Percentiles rank a stretch among this genome's conserved stretches.
Conservation (phyloP, 2,329 filamentous ascomycete genomes). For the Colletotrichum liriopes region DNA sequence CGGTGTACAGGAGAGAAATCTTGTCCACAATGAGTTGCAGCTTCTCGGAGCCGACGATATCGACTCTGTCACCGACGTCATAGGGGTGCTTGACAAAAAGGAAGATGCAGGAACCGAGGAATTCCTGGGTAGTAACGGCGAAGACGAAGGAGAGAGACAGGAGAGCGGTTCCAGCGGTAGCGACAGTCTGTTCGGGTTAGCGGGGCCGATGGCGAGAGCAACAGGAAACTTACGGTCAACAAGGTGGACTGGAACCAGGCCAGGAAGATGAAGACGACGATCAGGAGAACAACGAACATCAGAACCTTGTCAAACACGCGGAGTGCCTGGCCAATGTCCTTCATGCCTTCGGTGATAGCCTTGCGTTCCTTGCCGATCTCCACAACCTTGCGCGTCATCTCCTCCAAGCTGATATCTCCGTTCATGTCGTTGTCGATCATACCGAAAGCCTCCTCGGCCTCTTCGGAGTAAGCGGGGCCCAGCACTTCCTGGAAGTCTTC, state of each 20-base stretch:
- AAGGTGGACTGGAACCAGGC: slow-evolving; percentile 45
- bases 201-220: neutral
- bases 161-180: slow-evolving; percentile 91
- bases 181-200: slow-evolving; percentile 72
- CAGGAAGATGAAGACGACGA: slow-evolving; percentile 85
- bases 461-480: slow-evolving; percentile 78
- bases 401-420: slow-evolving; percentile 93
- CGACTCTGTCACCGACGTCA: slow-evolving; percentile 94
- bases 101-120: slow-evolving; percentile 98
- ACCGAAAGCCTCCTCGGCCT: slow-evolving; percentile 89
- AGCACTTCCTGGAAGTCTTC: slow-evolving; percentile 93
- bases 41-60: slow-evolving; percentile 73
- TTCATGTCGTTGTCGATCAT: slow-evolving; percentile 90
- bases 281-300: slow-evolving; percentile 83
- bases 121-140: slow-evolving; percentile 90
- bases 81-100: slow-evolving; percentile 98
- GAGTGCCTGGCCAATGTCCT: slow-evolving; percentile 96
- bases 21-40: slow-evolving; percentile 88
- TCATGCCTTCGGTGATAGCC: slow-evolving; percentile 92
- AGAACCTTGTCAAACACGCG: slow-evolving; percentile 91
- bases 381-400: slow-evolving; percentile 91
- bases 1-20: slow-evolving; percentile 93
- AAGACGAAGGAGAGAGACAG: slow-evolving; percentile 98
- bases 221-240: slow-evolving; percentile 62
- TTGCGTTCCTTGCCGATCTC: slow-evolving; percentile 90